These are phyloP conservation scores for Aspergillus transmontanensis DNA, from an alignment of 2,329 filamentous ascomycete species.

Conservation along the genomic window DNA sequence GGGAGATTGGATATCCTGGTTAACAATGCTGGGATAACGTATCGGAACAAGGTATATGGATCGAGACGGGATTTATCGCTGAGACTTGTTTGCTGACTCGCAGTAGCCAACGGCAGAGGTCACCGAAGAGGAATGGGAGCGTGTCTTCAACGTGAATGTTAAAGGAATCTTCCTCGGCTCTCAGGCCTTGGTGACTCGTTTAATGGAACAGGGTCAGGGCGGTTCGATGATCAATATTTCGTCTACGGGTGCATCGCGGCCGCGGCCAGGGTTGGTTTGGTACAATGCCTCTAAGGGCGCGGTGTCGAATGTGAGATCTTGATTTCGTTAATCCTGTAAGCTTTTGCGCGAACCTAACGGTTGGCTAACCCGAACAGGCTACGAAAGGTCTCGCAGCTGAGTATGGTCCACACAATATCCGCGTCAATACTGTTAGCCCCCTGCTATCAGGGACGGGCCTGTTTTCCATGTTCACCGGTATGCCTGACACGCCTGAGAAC, in stretches of 20 bases:
- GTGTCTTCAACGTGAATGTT: constrained; percentile 48
- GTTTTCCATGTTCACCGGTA: constrained; percentile 49
- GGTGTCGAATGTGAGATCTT: constrained; percentile 42
- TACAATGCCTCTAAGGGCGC: constrained; percentile 50
- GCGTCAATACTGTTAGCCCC: constrained; percentile 72
- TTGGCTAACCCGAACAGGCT: constrained; percentile 43
- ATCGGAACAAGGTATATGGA: constrained; percentile 40
- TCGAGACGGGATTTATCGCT: neutral
- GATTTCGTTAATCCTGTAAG: neutral
- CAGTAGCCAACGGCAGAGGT: constrained; percentile 43
- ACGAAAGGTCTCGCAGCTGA: constrained; percentile 72
- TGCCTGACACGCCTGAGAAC: constrained; percentile 49
- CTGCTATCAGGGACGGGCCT: constrained; percentile 68
- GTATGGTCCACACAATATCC: constrained; percentile 71
- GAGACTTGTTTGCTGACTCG: neutral
- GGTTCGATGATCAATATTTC: constrained; percentile 50
- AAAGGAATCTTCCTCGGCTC: constrained; percentile 44
- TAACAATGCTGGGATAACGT: constrained; percentile 51
- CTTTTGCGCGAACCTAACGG: neutral
- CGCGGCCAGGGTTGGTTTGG: constrained; percentile 48
- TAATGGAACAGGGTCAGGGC: constrained; percentile 43
- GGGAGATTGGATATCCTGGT: constrained; percentile 47
- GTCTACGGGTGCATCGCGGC: constrained; percentile 45
- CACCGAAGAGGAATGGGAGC: constrained; percentile 47
- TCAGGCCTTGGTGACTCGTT: constrained; percentile 35